Percentiles rank a stretch among this genome's conserved stretches.
phyloP scores from a whole-genome alignment of 139 green algal genomes.

The Chlorokybus atmophyticus region DNA sequence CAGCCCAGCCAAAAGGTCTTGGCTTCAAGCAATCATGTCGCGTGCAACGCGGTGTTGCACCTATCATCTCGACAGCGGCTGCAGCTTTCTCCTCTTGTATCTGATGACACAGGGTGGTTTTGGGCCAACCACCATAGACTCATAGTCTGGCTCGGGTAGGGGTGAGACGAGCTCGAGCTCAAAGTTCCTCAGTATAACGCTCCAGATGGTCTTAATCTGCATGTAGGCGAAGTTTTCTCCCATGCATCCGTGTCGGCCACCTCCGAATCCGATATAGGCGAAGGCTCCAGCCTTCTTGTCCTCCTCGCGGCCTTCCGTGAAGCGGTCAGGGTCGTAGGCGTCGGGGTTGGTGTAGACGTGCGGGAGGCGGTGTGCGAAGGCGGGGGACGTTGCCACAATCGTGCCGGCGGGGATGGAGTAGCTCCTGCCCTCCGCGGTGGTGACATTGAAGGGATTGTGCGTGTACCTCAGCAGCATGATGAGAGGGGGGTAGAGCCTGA shows the following conservation, averaged over 20 bases:
- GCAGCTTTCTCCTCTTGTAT: slow-evolving; percentile 59
- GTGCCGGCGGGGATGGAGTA: slow-evolving; percentile 78
- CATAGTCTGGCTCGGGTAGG: slow-evolving; percentile 74
- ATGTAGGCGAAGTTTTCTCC: slow-evolving; percentile 94
- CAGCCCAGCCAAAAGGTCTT: too few relatives aligned
- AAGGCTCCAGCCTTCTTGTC: slow-evolving; percentile 39
- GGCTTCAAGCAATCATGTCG: too few relatives aligned
- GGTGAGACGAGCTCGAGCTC: slow-evolving; percentile 87
- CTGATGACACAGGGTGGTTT: slow-evolving; percentile 60
- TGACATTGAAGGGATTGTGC: slow-evolving; percentile 75
- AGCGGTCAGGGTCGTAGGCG: slow-evolving; percentile 74
- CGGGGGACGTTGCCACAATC: slow-evolving; percentile 71
- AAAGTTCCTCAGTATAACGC: slow-evolving; percentile 84
- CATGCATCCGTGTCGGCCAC: slow-evolving; percentile 91
- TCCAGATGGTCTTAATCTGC: slow-evolving; percentile 90
- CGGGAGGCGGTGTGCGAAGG: slow-evolving; percentile 66
- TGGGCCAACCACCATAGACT: slow-evolving; percentile 87
- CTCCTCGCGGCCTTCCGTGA: slow-evolving; percentile 48
- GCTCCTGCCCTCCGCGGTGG: slow-evolving; percentile 49
- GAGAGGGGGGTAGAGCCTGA: slow-evolving; percentile 89
- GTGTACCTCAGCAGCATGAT: slow-evolving; percentile 85
- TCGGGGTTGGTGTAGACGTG: slow-evolving; percentile 58
- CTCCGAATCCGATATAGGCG: slow-evolving; percentile 87
- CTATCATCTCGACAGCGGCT: too few relatives aligned
- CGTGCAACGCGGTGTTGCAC: too few relatives aligned